Evolutionary conservation across 2,329 filamentous ascomycete species (phyloP).

Genomic region (Dothideomycetidae sp.): DNA sequence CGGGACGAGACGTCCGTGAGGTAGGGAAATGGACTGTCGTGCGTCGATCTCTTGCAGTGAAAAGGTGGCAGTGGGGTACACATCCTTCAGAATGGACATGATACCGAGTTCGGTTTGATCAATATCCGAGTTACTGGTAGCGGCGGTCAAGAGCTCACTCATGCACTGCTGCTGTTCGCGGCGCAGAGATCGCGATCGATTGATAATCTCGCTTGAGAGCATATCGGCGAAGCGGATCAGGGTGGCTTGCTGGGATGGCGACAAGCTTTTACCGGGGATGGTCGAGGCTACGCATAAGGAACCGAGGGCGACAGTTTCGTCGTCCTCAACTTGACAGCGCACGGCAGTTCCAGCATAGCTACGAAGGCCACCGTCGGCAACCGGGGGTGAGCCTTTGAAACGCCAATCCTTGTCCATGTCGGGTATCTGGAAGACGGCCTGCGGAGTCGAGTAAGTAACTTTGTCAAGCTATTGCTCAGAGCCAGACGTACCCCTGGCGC

Average conservation of each 20-base stretch:
- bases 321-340: slow-evolving; percentile 27
- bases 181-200: slow-evolving; percentile 25
- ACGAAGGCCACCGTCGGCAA: slow-evolving; percentile 26
- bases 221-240: slow-evolving; percentile 26
- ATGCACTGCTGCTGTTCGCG: slow-evolving; percentile 28
- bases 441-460: background rate
- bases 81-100: slow-evolving; percentile 18
- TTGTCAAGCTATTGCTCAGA: background rate
- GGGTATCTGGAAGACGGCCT: slow-evolving; percentile 28
- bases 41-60: slow-evolving; percentile 18
- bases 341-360: slow-evolving; percentile 31
- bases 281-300: slow-evolving; percentile 32
- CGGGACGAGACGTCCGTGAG: slow-evolving; percentile 18
- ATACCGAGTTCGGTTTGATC: slow-evolving; percentile 18
- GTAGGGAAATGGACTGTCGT: slow-evolving; percentile 17
- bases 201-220: slow-evolving; percentile 30
- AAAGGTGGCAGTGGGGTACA: slow-evolving; percentile 24
- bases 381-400: slow-evolving; percentile 29
- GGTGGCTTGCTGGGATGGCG: slow-evolving; percentile 20
- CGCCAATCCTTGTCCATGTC: slow-evolving; percentile 33
- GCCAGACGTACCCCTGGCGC: background rate
- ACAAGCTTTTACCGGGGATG: slow-evolving; percentile 21
- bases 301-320: slow-evolving; percentile 28
- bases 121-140: slow-evolving; percentile 3
- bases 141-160: slow-evolving; percentile 23